These are phyloP conservation scores for Lanmaoa pseudosensibilis DNA, from an alignment of 768 basidiomycete genomes.

Conservation along the genomic window DNA sequence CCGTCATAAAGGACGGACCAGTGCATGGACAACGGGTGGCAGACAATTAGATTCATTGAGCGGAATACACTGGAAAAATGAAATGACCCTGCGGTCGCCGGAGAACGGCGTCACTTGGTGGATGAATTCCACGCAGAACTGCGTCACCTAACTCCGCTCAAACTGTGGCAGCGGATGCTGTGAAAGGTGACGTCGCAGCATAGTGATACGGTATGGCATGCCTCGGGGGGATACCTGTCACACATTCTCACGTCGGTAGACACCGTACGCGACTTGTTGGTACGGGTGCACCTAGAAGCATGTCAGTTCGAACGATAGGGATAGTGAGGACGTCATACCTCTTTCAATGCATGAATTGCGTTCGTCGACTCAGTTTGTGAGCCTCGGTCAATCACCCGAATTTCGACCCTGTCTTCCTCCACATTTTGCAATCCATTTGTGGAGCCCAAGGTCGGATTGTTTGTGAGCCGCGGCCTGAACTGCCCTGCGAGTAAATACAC, in stretches of 20 bases:
- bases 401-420: conserved; percentile 55
- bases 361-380: conserved; percentile 37
- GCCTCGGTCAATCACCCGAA: conserved; percentile 44
- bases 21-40: conserved; percentile 31
- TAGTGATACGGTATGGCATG: not conserved
- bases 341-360: conserved; percentile 46
- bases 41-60: conserved; percentile 29
- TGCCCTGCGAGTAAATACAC: not conserved
- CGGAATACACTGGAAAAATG: conserved; percentile 26
- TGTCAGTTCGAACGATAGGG: not conserved
- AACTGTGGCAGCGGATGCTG: conserved; percentile 9
- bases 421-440: conserved; percentile 46
- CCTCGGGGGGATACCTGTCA: conserved; percentile 22
- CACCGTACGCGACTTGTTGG: conserved; percentile 58
- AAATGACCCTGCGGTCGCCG: conserved; percentile 27
- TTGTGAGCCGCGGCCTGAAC: conserved; percentile 32
- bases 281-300: conserved; percentile 50
- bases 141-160: conserved; percentile 8
- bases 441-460: conserved; percentile 47
- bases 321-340: conserved; percentile 34
- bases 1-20: conserved; percentile 12
- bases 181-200: conserved; percentile 13
- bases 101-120: conserved; percentile 25
- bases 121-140: conserved; percentile 25
- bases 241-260: conserved; percentile 49